Conservation (phyloP, 441 rosid species). For the Aleurites moluccanus region DNA sequence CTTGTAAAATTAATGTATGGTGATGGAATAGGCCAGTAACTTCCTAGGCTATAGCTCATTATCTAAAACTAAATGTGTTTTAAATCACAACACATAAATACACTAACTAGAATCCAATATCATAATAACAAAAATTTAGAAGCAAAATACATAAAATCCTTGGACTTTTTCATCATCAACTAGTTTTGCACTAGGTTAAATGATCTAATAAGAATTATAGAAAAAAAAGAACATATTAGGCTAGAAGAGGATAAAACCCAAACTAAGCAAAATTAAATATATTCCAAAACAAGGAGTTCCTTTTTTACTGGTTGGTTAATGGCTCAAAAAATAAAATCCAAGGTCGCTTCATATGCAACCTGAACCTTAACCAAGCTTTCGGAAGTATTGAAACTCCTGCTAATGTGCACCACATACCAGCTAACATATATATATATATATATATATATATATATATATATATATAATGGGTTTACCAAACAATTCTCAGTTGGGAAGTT, state of each 20-base stretch:
- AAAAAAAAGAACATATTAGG: no score
- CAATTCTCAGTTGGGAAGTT: background rate
- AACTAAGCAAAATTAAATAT: background rate
- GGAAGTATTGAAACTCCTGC: background rate
- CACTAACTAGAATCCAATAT: background rate
- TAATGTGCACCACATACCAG: background rate
- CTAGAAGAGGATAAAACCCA: background rate
- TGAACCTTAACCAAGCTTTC: no score
- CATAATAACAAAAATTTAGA: background rate
- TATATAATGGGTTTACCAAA: background rate
- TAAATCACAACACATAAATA: background rate
- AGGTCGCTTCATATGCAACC: background rate
- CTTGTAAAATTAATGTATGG: background rate
- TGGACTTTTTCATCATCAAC: background rate
- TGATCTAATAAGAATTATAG: background rate
- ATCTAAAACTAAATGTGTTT: background rate
- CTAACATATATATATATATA: no score
- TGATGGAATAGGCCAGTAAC: constrained; percentile 1
- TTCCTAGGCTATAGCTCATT: background rate
- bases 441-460: no score
- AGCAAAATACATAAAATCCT: background rate
- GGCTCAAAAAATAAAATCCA: background rate
- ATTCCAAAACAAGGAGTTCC: background rate
- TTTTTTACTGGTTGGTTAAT: background rate
- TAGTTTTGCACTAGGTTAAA: background rate